phyloP scores from a whole-genome alignment of 345 rosid species.

The Citrus medica region DNA sequence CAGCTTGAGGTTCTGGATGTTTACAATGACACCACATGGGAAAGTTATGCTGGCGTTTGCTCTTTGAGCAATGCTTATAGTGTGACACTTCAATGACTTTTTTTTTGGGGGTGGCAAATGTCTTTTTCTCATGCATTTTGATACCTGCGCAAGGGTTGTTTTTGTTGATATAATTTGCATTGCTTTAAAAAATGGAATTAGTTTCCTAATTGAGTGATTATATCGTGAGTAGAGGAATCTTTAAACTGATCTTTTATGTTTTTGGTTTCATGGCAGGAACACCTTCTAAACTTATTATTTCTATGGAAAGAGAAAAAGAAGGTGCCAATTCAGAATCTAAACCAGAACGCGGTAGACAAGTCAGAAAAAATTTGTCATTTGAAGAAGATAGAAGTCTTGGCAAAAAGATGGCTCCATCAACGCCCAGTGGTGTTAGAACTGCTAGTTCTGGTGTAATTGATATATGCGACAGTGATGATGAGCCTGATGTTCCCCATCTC shows the following conservation, averaged over 20 bases:
- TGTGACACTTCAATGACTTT: background rate
- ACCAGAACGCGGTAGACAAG: conserved; percentile 16
- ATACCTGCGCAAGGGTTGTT: background rate
- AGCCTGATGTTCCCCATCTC: conserved; percentile 11
- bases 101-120: background rate
- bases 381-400: conserved; percentile 31
- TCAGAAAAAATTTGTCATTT: conserved; percentile 42
- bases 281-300: conserved; percentile 20
- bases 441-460: conserved; percentile 29
- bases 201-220: conserved; percentile 1
- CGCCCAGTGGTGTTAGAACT: conserved; percentile 28
- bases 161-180: background rate
- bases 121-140: background rate
- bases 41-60: background rate
- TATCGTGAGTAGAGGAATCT: background rate
- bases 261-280: conserved; percentile 29
- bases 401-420: conserved; percentile 44
- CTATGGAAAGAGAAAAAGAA: conserved; percentile 14
- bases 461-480: conserved; percentile 51
- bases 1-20: background rate
- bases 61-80: background rate
- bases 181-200: background rate
- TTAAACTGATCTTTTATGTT: background rate
- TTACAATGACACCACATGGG: background rate
- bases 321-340: conserved; percentile 3